A percentile compares a stretch with the other conserved stretches of the same genome.
Conservation (phyloP, 2,329 filamentous ascomycete species). For the Fusarium miscanthi region DNA sequence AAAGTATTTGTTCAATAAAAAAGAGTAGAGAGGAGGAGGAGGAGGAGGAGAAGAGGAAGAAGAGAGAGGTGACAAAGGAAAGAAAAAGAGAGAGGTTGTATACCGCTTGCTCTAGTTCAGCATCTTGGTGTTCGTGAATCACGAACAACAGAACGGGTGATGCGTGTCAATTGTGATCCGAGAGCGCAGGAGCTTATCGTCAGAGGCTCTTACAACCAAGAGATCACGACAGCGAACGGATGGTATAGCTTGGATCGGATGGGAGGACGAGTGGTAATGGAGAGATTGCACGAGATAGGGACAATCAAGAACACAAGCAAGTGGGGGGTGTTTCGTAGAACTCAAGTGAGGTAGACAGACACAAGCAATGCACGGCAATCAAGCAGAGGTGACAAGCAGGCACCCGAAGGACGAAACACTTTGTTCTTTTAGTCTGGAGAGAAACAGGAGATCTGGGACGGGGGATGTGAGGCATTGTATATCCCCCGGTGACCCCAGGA, state of each 20-base stretch:
- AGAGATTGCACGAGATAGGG: slow-evolving; percentile 33
- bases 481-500: slow-evolving; percentile 20
- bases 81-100: slow-evolving; percentile 30
- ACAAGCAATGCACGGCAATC: slow-evolving; percentile 30
- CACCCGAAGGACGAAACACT: slow-evolving; percentile 41
- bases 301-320: slow-evolving; percentile 38
- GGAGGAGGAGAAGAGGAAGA: neutral
- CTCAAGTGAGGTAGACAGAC: slow-evolving; percentile 1
- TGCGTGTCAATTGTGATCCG: slow-evolving; percentile 29
- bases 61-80: slow-evolving; percentile 30
- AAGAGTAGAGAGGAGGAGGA: slow-evolving; percentile 6
- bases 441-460: slow-evolving; percentile 34
- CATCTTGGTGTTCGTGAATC: slow-evolving; percentile 45
- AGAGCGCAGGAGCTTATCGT: slow-evolving; percentile 27
- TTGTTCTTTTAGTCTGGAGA: slow-evolving; percentile 16
- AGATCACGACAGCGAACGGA: slow-evolving; percentile 39
- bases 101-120: slow-evolving; percentile 35
- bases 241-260: slow-evolving; percentile 10
- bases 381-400: slow-evolving; percentile 30
- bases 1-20: slow-evolving; percentile 20
- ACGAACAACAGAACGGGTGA: slow-evolving; percentile 35
- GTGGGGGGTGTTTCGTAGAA: slow-evolving; percentile 4
- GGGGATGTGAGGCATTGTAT: slow-evolving; percentile 27
- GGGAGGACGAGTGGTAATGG: slow-evolving; percentile 44
- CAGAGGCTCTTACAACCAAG: slow-evolving; percentile 23